phyloP scores from a whole-genome alignment of 169 alveolate genomes.

The Plasmodium gonderi region DNA sequence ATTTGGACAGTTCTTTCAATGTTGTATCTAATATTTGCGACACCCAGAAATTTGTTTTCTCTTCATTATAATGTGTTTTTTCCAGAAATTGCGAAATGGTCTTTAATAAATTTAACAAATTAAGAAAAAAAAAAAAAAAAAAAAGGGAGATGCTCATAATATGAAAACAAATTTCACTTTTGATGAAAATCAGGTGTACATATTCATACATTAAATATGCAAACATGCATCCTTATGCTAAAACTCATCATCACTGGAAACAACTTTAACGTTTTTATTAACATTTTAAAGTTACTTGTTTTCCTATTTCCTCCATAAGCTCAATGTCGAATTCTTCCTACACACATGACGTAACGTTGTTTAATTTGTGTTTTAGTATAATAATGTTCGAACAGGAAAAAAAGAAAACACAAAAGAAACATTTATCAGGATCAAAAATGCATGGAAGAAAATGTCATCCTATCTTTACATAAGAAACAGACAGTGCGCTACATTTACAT shows the following conservation, averaged over 20 bases:
- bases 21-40: conserved; percentile 84
- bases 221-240: no score
- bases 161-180: not conserved
- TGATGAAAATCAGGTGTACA: not conserved
- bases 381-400: not conserved
- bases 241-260: not conserved
- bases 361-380: not conserved
- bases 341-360: not conserved
- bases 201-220: not conserved
- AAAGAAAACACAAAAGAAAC: not conserved
- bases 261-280: not conserved
- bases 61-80: conserved; percentile 79
- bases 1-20: conserved; percentile 84
- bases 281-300: conserved; percentile 36
- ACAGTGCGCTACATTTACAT: no score
- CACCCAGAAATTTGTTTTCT: conserved; percentile 85
- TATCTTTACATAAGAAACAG: not conserved
- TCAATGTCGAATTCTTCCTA: conserved; percentile 81
- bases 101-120: conserved; percentile 6
- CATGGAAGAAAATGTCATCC: not conserved
- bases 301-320: conserved; percentile 81
- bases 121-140: not conserved
- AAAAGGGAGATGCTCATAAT: not conserved
- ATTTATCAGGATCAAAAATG: not conserved
- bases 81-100: conserved; percentile 79